Evolutionary conservation across 164 flowering plant species (phyloP).

Genomic region (Houttuynia cordata): DNA sequence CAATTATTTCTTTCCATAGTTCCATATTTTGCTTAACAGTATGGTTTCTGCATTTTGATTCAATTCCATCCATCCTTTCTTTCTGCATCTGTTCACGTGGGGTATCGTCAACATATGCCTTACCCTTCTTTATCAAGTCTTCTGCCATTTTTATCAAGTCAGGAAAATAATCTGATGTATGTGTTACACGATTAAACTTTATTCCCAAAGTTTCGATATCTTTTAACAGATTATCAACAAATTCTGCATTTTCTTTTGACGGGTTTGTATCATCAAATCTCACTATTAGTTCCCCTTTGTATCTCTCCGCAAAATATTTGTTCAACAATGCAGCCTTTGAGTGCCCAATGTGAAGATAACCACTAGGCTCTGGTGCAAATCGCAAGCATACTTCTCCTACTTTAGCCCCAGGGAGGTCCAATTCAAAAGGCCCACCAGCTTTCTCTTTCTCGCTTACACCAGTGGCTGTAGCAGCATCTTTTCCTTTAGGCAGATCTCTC

Average conservation of each 20-base stretch:
- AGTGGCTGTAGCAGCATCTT: conserved; percentile 5
- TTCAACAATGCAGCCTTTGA: conserved; percentile 89
- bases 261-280: conserved; percentile 99
- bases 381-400: conserved; percentile 71
- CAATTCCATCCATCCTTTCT: conserved; percentile 88
- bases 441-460: conserved; percentile 42
- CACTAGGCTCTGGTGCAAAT: conserved; percentile 99
- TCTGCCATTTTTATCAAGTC: conserved; percentile 86
- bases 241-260: conserved; percentile 79
- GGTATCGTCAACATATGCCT: conserved; percentile 94
- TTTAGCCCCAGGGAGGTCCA: conserved; percentile 91
- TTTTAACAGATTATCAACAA: conserved; percentile 77
- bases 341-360: conserved; percentile 96
- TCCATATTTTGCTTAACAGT: conserved; percentile 56
- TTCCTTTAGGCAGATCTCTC: conserved; percentile 20
- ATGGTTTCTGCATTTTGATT: conserved; percentile 58
- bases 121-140: conserved; percentile 53
- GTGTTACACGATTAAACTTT: conserved; percentile 52
- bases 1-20: conserved; percentile 89
- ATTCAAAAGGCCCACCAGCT: conserved; percentile 29
- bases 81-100: conserved; percentile 84
- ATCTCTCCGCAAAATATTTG: conserved; percentile 76
- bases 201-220: conserved; percentile 87
- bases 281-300: conserved; percentile 60
- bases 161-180: conserved; percentile 85